Conservation (phyloP, 2,329 filamentous ascomycete species). For the Xylariomycetidae sp. region DNA sequence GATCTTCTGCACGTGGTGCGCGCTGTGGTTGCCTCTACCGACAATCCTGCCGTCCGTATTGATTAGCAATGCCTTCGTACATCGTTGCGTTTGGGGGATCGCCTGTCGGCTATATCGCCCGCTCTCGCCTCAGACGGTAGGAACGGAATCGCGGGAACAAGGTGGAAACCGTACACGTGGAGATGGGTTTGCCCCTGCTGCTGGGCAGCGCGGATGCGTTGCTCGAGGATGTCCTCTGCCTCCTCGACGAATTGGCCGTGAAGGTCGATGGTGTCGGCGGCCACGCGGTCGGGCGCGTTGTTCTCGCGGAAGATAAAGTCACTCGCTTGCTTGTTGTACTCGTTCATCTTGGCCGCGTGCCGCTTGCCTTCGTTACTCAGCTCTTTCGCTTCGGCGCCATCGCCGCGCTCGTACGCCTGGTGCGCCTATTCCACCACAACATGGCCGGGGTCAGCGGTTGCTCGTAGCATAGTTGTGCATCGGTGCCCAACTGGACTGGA, state of each 20-base stretch:
- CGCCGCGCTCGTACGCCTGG: slow-evolving; percentile 75
- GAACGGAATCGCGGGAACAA: slow-evolving; percentile 5
- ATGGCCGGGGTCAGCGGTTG: too few relatives aligned
- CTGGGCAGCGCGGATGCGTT: slow-evolving; percentile 74
- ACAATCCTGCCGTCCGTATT: slow-evolving; percentile 68
- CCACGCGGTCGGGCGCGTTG: slow-evolving; percentile 70
- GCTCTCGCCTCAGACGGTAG: too few relatives aligned
- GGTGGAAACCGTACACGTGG: slow-evolving; percentile 74
- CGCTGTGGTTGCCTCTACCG: slow-evolving; percentile 86
- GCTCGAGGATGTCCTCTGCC: slow-evolving; percentile 83
- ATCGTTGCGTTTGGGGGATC: too few relatives aligned
- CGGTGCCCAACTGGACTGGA: slow-evolving; percentile 1
- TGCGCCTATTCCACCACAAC: slow-evolving; percentile 59
- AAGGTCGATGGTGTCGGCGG: slow-evolving; percentile 80
- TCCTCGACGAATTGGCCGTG: slow-evolving; percentile 95
- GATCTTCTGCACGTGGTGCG: slow-evolving; percentile 80
- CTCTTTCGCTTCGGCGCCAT: slow-evolving; percentile 76
- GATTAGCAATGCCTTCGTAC: too few relatives aligned
- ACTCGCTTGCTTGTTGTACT: slow-evolving; percentile 85
- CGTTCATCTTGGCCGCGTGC: slow-evolving; percentile 78
- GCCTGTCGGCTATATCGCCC: too few relatives aligned
- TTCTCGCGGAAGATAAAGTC: slow-evolving; percentile 96
- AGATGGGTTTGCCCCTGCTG: slow-evolving; percentile 71
- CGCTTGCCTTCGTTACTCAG: slow-evolving; percentile 74
- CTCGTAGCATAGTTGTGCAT: not conserved